These are phyloP conservation scores for Panaeolus papilionaceus DNA, from an alignment of 768 basidiomycete genomes.

Conservation along the genomic window DNA sequence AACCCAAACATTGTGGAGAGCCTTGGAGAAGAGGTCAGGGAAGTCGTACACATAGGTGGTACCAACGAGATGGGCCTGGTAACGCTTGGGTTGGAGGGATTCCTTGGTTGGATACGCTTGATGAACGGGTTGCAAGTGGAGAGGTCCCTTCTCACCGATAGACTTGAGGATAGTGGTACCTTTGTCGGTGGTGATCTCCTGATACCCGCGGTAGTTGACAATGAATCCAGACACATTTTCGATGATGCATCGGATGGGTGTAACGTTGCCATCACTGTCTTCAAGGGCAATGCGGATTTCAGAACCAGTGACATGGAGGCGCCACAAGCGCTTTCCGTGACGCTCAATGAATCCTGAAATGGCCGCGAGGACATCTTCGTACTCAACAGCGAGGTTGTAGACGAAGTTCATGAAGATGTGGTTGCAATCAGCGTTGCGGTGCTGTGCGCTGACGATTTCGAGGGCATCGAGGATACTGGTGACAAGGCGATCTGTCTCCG, in stretches of 20 bases:
- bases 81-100: conserved; percentile 97
- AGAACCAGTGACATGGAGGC: conserved; percentile 96
- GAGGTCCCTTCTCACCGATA: conserved; percentile 96
- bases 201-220: conserved; percentile 97
- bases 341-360: conserved; percentile 99
- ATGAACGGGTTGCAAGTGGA: conserved; percentile 95
- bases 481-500: conserved; percentile 96
- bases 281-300: conserved; percentile 96
- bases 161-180: conserved; percentile 96
- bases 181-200: conserved; percentile 96
- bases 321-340: conserved; percentile 98
- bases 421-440: conserved; percentile 95
- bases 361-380: conserved; percentile 96
- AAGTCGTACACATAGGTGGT: conserved; percentile 99
- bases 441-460: conserved; percentile 89
- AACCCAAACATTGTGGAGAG: conserved; percentile 91
- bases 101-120: conserved; percentile 96
- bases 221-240: conserved; percentile 99
- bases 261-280: conserved; percentile 93
- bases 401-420: conserved; percentile 99
- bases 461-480: conserved; percentile 93
- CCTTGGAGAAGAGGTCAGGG: conserved; percentile 98
- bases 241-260: conserved; percentile 96
- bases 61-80: conserved; percentile 97
- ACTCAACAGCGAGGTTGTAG: conserved; percentile 93